phyloP scores from a whole-genome alignment of 164 flowering plant species.

The Litsea cubeba region DNA sequence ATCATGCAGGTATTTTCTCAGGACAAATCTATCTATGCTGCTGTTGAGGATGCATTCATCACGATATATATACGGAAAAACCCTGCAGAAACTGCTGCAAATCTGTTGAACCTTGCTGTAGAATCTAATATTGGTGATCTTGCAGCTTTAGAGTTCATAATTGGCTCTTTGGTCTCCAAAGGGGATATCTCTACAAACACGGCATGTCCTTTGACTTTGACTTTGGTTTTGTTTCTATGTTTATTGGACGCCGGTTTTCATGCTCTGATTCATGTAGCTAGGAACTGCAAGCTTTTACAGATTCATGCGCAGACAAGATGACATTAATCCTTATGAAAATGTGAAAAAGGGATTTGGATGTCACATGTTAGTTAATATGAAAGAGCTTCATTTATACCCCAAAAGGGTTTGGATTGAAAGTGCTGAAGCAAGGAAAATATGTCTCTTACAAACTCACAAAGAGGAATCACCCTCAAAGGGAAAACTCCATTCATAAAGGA shows the following conservation, averaged over 20 bases:
- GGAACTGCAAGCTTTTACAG: not conserved
- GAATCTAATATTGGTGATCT: conserved; percentile 94
- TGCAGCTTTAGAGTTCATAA: conserved; percentile 76
- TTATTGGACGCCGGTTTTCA: not conserved
- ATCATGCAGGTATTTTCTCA: conserved; percentile 83
- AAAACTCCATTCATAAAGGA: too few relatives aligned
- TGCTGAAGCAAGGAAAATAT: too few relatives aligned
- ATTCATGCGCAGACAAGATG: not conserved
- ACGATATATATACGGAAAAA: conserved; percentile 72
- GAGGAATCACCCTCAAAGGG: too few relatives aligned
- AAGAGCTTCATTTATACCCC: not conserved
- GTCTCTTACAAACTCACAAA: too few relatives aligned
- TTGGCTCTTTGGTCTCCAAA: conserved; percentile 72
- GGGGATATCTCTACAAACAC: conserved; percentile 70
- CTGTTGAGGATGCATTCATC: conserved; percentile 89
- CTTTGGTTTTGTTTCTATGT: not conserved
- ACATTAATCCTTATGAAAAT: not conserved
- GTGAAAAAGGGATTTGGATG: not conserved
- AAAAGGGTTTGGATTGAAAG: too few relatives aligned
- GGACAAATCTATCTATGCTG: conserved; percentile 91
- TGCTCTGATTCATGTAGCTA: not conserved
- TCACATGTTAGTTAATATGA: not conserved
- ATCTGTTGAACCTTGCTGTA: conserved; percentile 67
- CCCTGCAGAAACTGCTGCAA: conserved; percentile 73
- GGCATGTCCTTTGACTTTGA: conserved; percentile 34